Evolutionary conservation across 371 early-diverging fungal species (phyloP), one percentile per base, ranked within the genome.

Genomic region (Circinella minor): DNA sequence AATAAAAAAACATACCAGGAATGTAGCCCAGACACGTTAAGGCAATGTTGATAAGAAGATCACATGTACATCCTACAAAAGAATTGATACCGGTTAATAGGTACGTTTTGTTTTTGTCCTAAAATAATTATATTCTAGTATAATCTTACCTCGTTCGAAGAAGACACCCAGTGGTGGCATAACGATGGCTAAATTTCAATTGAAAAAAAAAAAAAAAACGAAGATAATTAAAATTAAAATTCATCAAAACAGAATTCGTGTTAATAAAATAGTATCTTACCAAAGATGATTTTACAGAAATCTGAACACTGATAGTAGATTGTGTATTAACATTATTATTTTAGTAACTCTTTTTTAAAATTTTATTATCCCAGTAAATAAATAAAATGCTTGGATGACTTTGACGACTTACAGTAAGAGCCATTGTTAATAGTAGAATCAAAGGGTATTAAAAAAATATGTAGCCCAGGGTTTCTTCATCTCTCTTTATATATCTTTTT

Each of bases 21-120:
- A 95, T 87, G 72, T 87, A 92, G 46, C 95, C 95, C 37, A 95
- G 85, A 61, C 84, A 72, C 0, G 94, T 93, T 74, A 95, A 82
- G 6, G 78, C 82, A 82, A 93, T 87, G 79, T 94, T 94, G 72
- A 95, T 94, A 46, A 90, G 73, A 37, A 95, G 82, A 73, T 94
- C 94, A 38, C 76, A 75, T 9, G 83, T 81, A 79, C 92, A 92
- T 18, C 95, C 62, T 66, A 61, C 27, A 54, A 15, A 0, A 67
- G 5, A 55, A 55, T 11, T 39, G 49, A 49, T 38, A 39, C 1
- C 34, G n/a, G 46, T 38, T 48, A 36, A 34, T 11, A 20, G 46
- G 43, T n/a, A n/a, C 38, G 20, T 39, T 39, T 9, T 36, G 62
- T 15, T 38, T 17, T 20, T 60, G 7, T 61, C 27, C 6, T 36